Evolutionary conservation across 768 basidiomycete genomes (phyloP), one percentile per base, ranked within the genome.

Genomic region (Hericium erinaceus): DNA sequence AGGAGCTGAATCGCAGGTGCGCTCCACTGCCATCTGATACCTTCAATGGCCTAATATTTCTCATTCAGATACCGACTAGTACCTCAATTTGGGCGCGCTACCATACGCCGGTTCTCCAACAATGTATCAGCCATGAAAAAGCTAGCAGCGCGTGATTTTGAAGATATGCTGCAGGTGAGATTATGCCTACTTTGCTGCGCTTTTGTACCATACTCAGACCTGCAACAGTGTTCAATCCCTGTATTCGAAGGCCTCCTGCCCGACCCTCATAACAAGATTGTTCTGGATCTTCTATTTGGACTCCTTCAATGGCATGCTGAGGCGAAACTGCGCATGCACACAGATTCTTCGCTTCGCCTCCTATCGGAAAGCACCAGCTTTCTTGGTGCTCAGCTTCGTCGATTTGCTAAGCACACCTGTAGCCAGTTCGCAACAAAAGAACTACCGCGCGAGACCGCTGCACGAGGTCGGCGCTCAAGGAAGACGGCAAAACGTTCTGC

Each of bases 241-340:
- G 64, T 58, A 0, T 67, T 76, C 8, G 67, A 74, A 40, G 70
- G 68, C 0, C 61, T 74, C 5, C 59, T 74, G 2, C 67, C 65
- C 0, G 15, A 49, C 0, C 60, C 61, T 4, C 67, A 72, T 44
- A 65, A 72, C 11, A 22, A 39, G 2, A 15, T 53, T 0, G 53
- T 74, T 9, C 22, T 60, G 0, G 52, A 48, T 0, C 58, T 70
- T 1, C 62, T 71, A 0, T 75, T 62, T 57, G n/a, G 53, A 0
- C 46, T 64, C 2, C 65, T 64, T 3, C 50, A 62, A 2, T 75
- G 74, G 75, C 74, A 76, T 51, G 67, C 65, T 0, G 55, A 70
- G 1, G 70, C 72, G 0, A 76, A 76, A 41, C 55, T 72, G 1
- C 65, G 64, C 5, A 64, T 71, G 37, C 74, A 75, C 46, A 72